Evolutionary conservation across 2,329 filamentous ascomycete genomes (phyloP).

Genomic region (Cladophialophora chaetospira): DNA sequence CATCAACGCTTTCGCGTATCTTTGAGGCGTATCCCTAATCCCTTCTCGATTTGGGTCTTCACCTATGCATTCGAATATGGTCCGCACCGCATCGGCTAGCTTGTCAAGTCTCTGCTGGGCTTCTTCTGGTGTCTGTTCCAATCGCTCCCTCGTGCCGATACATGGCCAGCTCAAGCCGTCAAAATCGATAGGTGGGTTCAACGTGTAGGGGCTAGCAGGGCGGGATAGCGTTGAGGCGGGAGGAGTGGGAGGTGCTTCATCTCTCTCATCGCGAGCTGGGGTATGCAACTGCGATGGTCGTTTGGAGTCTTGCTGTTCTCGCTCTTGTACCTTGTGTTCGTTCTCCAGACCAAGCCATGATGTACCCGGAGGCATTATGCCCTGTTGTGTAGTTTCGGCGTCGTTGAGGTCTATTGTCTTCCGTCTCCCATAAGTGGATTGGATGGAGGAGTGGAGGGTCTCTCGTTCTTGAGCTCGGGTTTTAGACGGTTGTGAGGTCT

Average conservation of each 20-base stretch:
- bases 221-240: conserved; percentile 55
- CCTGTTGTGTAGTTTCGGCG: conserved; percentile 15
- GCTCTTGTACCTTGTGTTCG: conserved; percentile 10
- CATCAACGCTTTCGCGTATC: conserved; percentile 93
- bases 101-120: conserved; percentile 60
- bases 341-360: conserved; percentile 29
- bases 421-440: conserved; percentile 56
- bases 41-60: conserved; percentile 67
- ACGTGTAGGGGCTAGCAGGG: conserved; percentile 52
- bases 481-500: conserved; percentile 41
- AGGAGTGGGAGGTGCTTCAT: conserved; percentile 54
- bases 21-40: conserved; percentile 68
- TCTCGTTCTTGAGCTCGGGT: conserved; percentile 58
- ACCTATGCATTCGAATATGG: conserved; percentile 66
- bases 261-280: conserved; percentile 56
- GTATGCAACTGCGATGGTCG: conserved; percentile 42
- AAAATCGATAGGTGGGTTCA: conserved; percentile 54
- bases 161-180: conserved; percentile 56
- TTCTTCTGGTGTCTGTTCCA: conserved; percentile 61
- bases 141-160: conserved; percentile 52
- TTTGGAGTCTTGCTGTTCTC: conserved; percentile 13
- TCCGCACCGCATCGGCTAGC: conserved; percentile 63
- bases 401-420: conserved; percentile 46
- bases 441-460: conserved; percentile 60
- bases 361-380: conserved; percentile 12